These are phyloP conservation scores for Aspergillus ostianus DNA, from an alignment of 495 filamentous ascomycete species.

Conservation along the genomic window DNA sequence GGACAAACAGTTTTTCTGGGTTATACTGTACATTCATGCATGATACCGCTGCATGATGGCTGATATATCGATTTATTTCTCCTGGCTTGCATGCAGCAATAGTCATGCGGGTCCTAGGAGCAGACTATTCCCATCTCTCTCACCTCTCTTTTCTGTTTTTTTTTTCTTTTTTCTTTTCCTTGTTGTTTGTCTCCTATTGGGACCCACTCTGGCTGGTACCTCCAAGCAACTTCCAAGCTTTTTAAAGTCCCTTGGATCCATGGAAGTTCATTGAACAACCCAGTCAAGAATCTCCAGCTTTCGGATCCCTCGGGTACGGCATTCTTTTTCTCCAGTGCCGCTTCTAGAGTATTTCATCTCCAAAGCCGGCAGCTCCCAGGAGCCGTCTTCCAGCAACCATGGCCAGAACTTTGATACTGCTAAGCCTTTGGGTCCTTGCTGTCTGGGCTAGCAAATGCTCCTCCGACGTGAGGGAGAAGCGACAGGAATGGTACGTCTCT, in stretches of 20 bases:
- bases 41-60: not conserved
- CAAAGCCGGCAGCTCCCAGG: not conserved
- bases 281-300: not conserved
- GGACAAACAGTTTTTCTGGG: not conserved
- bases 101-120: not conserved
- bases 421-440: not conserved
- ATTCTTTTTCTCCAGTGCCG: not conserved
- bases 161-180: constrained; percentile 5
- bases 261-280: not conserved
- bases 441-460: not conserved
- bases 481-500: not conserved
- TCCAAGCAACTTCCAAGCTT: not conserved
- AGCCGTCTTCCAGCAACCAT: not conserved
- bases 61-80: not conserved
- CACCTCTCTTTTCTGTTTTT: not conserved
- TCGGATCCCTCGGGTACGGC: not conserved
- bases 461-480: not conserved
- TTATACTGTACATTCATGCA: not conserved
- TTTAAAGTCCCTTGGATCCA: not conserved
- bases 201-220: not conserved
- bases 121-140: not conserved
- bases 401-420: not conserved
- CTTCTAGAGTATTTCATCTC: not conserved
- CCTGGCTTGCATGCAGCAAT: not conserved
- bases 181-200: not conserved